Conservation (phyloP, 176 grass and related monocot genomes). For the Aegilops sharonensis region DNA sequence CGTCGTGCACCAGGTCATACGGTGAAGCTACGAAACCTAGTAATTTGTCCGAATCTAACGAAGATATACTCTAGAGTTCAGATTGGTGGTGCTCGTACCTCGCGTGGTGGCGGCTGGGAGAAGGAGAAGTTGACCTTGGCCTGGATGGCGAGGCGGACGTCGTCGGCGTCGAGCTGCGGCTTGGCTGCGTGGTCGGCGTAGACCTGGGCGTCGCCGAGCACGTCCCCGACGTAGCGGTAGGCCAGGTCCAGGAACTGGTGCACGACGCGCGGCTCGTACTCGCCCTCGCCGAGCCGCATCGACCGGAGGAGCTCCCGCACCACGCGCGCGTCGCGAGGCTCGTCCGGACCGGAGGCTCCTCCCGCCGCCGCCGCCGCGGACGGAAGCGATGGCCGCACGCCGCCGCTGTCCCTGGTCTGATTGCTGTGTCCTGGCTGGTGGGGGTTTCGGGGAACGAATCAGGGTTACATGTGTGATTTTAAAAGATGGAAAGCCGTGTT, state of each 20-base stretch:
- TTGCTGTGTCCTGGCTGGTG: background rate
- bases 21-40: background rate
- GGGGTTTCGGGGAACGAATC: background rate
- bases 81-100: constrained; percentile 42
- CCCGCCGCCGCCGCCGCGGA: background rate
- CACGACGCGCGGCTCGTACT: constrained; percentile 92
- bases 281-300: constrained; percentile 79
- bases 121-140: constrained; percentile 97
- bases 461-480: too few relatives aligned
- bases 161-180: constrained; percentile 74
- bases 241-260: constrained; percentile 90
- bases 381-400: constrained; percentile 30
- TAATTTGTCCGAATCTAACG: background rate
- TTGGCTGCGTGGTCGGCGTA: constrained; percentile 92
- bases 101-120: constrained; percentile 91
- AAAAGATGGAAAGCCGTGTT: too few relatives aligned
- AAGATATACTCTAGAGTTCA: background rate
- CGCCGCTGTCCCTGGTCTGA: constrained; percentile 41
- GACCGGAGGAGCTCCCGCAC: constrained; percentile 88
- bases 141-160: constrained; percentile 83
- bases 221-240: constrained; percentile 90
- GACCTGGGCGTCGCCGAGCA: constrained; percentile 75
- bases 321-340: constrained; percentile 79
- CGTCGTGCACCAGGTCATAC: background rate
- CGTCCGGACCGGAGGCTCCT: constrained; percentile 36